phyloP scores from a whole-genome alignment of 345 rosid species.

The Balakata baccata region DNA sequence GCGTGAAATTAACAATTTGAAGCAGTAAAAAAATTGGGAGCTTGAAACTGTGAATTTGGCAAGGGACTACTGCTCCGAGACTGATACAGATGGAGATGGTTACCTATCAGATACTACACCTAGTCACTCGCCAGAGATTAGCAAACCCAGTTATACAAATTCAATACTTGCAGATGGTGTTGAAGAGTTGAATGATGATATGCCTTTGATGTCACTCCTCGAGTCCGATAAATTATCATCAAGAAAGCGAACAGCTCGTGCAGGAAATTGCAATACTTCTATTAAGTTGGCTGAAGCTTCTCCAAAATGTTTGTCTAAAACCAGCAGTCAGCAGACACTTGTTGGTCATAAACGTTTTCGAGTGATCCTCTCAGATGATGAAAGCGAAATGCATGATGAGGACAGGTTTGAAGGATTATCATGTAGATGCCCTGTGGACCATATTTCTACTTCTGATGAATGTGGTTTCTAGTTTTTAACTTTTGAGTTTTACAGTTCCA shows the following conservation, averaged over 20 bases:
- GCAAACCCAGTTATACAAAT: slow-evolving; percentile 36
- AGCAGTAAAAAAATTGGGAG: slow-evolving; percentile 41
- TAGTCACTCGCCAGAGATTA: slow-evolving; percentile 34
- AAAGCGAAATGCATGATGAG: slow-evolving; percentile 52
- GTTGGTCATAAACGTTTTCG: slow-evolving; percentile 67
- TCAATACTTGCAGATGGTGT: slow-evolving; percentile 33
- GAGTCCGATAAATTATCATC: slow-evolving; percentile 37
- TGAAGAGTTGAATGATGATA: slow-evolving; percentile 53
- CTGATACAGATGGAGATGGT: slow-evolving; percentile 73
- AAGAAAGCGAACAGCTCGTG: slow-evolving; percentile 28
- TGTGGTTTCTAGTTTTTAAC: slow-evolving; percentile 35
- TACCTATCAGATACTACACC: slow-evolving; percentile 39
- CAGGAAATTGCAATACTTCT: slow-evolving; percentile 31
- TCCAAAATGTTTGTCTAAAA: slow-evolving; percentile 37
- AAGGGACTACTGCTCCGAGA: slow-evolving; percentile 72
- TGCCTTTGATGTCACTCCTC: slow-evolving; percentile 60
- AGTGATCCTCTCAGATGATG: slow-evolving; percentile 80
- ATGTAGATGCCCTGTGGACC: slow-evolving; percentile 27
- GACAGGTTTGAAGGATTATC: slow-evolving; percentile 33
- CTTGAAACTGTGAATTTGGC: slow-evolving; percentile 33
- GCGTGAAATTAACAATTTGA: slow-evolving; percentile 53
- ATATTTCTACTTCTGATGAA: slow-evolving; percentile 53
- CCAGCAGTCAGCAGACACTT: slow-evolving; percentile 44
- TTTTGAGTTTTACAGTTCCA: slow-evolving; percentile 12
- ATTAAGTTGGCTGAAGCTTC: slow-evolving; percentile 28